phyloP scores from a whole-genome alignment of 2,329 filamentous ascomycete genomes.

The Ceratocystis diversiconidia region DNA sequence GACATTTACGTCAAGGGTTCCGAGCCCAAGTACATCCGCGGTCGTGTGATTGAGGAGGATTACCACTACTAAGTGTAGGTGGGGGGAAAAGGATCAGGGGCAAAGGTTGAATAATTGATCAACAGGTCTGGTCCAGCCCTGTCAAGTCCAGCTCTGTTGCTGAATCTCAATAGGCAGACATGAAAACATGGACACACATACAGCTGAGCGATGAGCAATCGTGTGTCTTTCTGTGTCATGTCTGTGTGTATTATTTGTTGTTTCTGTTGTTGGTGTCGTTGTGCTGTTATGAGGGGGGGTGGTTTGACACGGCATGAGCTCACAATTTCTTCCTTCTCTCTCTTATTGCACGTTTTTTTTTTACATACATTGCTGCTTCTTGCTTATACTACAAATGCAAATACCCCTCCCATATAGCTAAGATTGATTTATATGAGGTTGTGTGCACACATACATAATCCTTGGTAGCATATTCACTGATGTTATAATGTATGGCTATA shows the following conservation, averaged over 20 bases:
- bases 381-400: neutral
- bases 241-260: neutral
- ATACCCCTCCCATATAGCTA: neutral
- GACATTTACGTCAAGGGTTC: conserved; percentile 85
- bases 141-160: neutral
- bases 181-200: neutral
- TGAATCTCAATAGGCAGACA: neutral
- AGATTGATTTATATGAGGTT: too few relatives aligned
- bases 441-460: too few relatives aligned
- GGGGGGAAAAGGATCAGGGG: neutral
- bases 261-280: neutral
- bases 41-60: conserved; percentile 82
- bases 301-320: neutral
- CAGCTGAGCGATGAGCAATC: conserved; percentile 22
- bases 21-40: conserved; percentile 78
- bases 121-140: neutral
- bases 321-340: neutral
- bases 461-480: too few relatives aligned
- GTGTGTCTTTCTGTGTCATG: conserved; percentile 2
- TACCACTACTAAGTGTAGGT: conserved; percentile 48
- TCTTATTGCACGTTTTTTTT: neutral
- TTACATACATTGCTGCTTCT: neutral
- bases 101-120: neutral
- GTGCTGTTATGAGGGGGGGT: neutral
- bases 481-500: too few relatives aligned